Evolutionary conservation across 2,329 filamentous ascomycete species (phyloP).

Genomic region (Ophiocordyceps australis): DNA sequence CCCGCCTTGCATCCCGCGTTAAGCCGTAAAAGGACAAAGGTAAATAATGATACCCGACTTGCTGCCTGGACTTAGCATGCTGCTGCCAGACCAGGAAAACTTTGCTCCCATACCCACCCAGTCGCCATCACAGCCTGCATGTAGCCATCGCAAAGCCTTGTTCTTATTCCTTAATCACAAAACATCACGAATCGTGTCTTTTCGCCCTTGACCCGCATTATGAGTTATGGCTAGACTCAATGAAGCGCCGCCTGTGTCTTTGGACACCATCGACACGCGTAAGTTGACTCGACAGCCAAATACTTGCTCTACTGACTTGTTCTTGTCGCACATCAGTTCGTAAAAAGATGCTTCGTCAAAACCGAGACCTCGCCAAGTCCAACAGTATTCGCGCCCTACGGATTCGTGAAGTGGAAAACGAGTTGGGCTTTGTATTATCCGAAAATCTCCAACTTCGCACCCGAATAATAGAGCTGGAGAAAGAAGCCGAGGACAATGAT

Average conservation of each 20-base stretch:
- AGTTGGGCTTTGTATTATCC: conserved; percentile 56
- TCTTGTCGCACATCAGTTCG: conserved; percentile 36
- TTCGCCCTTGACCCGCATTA: conserved; percentile 7
- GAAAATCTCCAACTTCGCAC: conserved; percentile 61
- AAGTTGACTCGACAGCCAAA: too few relatives aligned
- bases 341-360: conserved; percentile 64
- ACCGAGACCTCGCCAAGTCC: conserved; percentile 62
- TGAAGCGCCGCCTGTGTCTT: conserved; percentile 49
- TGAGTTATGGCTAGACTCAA: conserved; percentile 64
- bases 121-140: too few relatives aligned
- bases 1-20: conserved; percentile 5
- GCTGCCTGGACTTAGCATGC: not conserved
- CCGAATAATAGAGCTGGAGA: conserved; percentile 51
- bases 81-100: too few relatives aligned
- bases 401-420: conserved; percentile 59
- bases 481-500: conserved; percentile 43
- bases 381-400: conserved; percentile 64
- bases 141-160: not conserved
- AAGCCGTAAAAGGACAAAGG: conserved; percentile 10
- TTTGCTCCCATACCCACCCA: not conserved
- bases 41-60: conserved; percentile 15
- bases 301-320: too few relatives aligned
- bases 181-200: conserved; percentile 3
- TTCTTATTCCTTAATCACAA: not conserved
- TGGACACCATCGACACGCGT: conserved; percentile 56